phyloP scores from a whole-genome alignment of 2,329 filamentous ascomycete genomes.

The Alternaria alternata region DNA sequence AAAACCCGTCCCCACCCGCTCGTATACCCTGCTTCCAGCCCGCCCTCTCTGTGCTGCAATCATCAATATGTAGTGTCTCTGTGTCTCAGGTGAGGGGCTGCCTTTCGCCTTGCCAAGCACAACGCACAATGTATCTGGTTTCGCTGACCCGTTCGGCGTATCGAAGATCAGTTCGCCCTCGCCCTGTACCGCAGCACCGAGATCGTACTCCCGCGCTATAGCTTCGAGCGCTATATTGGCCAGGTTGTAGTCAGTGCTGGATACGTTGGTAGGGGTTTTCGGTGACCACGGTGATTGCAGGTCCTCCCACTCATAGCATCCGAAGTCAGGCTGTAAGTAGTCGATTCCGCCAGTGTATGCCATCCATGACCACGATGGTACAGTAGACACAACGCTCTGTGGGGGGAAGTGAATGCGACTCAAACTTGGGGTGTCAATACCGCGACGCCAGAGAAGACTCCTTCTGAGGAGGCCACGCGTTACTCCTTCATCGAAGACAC shows the following conservation, averaged over 20 bases:
- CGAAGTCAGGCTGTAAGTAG: constrained; percentile 19
- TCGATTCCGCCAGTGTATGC: constrained; percentile 25
- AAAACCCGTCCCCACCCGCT: neutral
- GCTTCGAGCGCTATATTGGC: neutral
- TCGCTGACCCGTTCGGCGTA: constrained; percentile 1
- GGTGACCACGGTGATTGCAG: constrained; percentile 3
- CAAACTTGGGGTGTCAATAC: neutral
- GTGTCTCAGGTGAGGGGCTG: neutral
- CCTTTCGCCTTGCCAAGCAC: constrained; percentile 7
- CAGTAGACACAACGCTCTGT: neutral
- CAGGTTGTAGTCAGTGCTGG: neutral
- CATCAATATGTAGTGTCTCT: constrained; percentile 1
- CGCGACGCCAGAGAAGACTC: constrained; percentile 18
- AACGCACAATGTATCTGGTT: neutral
- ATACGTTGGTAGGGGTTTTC: neutral
- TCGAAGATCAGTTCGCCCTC: constrained; percentile 2
- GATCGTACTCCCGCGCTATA: constrained; percentile 2
- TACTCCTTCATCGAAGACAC: constrained; percentile 37
- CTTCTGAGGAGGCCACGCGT: constrained; percentile 15
- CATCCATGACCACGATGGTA: constrained; percentile 30
- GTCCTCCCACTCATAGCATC: constrained; percentile 21
- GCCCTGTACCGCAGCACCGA: neutral
- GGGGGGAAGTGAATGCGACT: constrained; percentile 8
- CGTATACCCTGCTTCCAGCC: neutral
- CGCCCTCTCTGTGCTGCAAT: neutral